Base-by-base conservation (phyloP, 2,329 filamentous ascomycete species). In the Ceratocystiopsis brevicomis region DNA sequence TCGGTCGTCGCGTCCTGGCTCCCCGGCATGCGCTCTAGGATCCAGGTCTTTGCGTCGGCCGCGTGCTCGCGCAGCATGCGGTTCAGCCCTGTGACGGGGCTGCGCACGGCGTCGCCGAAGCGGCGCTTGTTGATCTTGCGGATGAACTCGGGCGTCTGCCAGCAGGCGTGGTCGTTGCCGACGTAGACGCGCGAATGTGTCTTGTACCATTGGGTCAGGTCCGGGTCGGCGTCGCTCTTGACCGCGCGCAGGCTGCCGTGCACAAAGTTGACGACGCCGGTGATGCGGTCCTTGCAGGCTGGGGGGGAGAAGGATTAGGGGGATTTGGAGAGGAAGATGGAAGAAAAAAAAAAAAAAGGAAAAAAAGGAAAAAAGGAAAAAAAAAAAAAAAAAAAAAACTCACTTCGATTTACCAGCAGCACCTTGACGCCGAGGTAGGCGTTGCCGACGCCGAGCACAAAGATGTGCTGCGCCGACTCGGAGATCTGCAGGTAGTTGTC, bases 401-500 rank as follows among this genome's bases (percentile, higher is more conserved):
- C 67, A 83, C 82, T 76, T 63, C 85, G 69, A 51, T 79, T 79
- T 11, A 79, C 78, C 6, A 96, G 66, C 6, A 96, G 71, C 45
- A 87, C 73, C 45, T 90, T 79, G 40, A 95, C 73, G 2, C 84
- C 86, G 3, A 81, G 66, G 54, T 90, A 93, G 1, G 90, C 83
- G 52, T 85, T 79, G n/a, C 90, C 90, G 2, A 93, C 76, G 0
- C 90, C 88, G 55, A 98, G 68, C 18, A 98, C 66, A 55, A 93
- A 82, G 15, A 96, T 73, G 42, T 88, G 75, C 6, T 78, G 76
- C 0, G 72, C 67, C 3, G 79, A 62, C 16, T 82, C 71, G 41
- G 78, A 77, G 32, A 82, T 68, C 65, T 94, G 83, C 17, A 98
- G 76, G 55, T 95, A 95, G 56, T 98, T 98, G 53, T 95, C 87